Base-by-base conservation (phyloP, 129 eudicot species). In the Flaveria sonorensis region DNA sequence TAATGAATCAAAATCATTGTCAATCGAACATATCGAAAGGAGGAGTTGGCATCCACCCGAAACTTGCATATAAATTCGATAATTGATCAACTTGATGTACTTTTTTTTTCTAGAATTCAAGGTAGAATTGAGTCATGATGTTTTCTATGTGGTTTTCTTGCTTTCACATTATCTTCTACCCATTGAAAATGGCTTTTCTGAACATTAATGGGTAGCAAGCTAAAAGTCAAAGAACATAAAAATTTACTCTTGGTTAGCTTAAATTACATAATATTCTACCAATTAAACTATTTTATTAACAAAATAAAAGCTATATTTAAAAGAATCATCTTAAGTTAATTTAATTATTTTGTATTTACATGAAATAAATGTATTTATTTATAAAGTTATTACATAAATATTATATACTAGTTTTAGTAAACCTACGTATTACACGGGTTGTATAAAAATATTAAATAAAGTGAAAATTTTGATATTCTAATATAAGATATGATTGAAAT, bases 81-180 rank as follows among this genome's bases (percentile, higher is more conserved):
- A 66, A 59, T 71, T 60, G 45, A 72, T 79, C 78, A 79, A 79
- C 68, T 72, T 72, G 78, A 71, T 70, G 77, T 79, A 63, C 74
- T 57, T 46, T 62, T 13, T 40, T 7, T 79, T 61, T 71, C 46
- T 72, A 32, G 8, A 48, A 79, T 72, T 73, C 30, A 70, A 57
- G n/a, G 66, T 79, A 65, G 60, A 47, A 39, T 64, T 12, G 63
- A 57, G 68, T 39, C 48, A 71, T 62, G 78, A 63, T 50, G 57
- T 79, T 48, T 48, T 39, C 23, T 51, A 28, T 32, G 70, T 71
- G 72, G 68, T 36, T 65, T 53, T 65, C 26, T 61, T 79, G 46
- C 56, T n/a, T 70, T 66, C 45, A 71, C 82, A 69, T 69, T 70
- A 70, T 57, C 51, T 45, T 70, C 48, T 46, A 30, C 70, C 77